Percentiles rank a stretch among this genome's conserved stretches.
Conservation (phyloP, 2,329 filamentous ascomycete genomes). For the Apiospora malaysiana region DNA sequence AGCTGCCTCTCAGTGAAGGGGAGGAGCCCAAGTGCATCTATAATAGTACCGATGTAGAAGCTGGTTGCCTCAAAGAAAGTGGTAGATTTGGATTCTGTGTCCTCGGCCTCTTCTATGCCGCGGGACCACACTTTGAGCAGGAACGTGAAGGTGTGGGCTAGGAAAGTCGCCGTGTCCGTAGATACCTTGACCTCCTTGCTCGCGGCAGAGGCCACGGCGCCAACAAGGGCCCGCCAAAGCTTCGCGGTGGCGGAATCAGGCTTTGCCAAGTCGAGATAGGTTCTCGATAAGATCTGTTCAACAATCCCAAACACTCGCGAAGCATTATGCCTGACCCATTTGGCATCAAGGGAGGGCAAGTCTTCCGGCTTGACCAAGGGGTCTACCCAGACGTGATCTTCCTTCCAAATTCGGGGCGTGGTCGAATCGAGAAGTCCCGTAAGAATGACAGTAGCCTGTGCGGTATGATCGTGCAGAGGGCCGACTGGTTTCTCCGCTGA, state of each 20-base stretch:
- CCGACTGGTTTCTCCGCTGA: conserved; percentile 42
- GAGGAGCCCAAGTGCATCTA: conserved; percentile 59
- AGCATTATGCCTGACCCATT: conserved; percentile 82
- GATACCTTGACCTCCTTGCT: conserved; percentile 90
- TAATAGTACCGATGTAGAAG: conserved; percentile 54
- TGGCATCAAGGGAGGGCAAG: conserved; percentile 81
- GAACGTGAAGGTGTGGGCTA: conserved; percentile 73
- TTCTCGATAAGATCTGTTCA: conserved; percentile 63
- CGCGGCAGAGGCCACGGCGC: conserved; percentile 69
- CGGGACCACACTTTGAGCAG: conserved; percentile 72
- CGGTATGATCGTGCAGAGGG: conserved; percentile 52
- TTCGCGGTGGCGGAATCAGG: conserved; percentile 57
- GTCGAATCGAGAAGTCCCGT: conserved; percentile 71
- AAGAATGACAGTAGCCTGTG: conserved; percentile 72
- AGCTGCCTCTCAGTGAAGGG: conserved; percentile 69
- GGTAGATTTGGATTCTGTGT: conserved; percentile 56
- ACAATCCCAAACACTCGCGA: conserved; percentile 68
- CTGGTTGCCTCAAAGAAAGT: conserved; percentile 62
- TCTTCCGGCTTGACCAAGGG: conserved; percentile 70
- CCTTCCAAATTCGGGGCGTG: conserved; percentile 70
- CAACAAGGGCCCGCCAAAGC: conserved; percentile 68
- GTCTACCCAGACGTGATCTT: conserved; percentile 70
- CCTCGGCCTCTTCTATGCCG: conserved; percentile 58
- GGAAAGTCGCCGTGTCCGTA: conserved; percentile 79
- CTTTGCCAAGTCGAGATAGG: conserved; percentile 67